Evolutionary conservation across 805 yeast genomes (phyloP), one percentile per base, ranked within the genome.

Genomic region (Saturnispora gosingensis): DNA sequence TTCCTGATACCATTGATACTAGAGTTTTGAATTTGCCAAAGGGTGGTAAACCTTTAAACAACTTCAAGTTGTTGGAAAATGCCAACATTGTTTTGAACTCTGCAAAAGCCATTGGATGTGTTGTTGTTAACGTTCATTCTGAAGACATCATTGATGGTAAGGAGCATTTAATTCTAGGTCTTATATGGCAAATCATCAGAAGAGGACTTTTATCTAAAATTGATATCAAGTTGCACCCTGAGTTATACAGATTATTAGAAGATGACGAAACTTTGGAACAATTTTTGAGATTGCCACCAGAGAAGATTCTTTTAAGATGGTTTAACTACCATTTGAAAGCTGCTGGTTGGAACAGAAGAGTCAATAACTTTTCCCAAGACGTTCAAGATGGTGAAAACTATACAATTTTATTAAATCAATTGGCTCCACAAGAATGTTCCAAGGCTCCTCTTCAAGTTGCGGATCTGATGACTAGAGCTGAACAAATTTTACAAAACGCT

Each of bases 91-190:
- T 93, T 38, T 88, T 93, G 70, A 93, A 93, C 69, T 93, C 99
- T 3, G 99, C 99, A 30, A 93, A 93, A 72, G 99, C 98, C 49
- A 93, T 93, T 70, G 99, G 99, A 20, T 91, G 97, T 76, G 86
- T 93, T 53, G 98, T 93, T 47, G 98, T 93, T 48, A 93, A 93
- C 65, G 98, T 93, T 48, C 98, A 91, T 61, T 86, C 97, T 15
- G 97, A 89, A 66, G 97, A 89, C 67, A 87, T 90, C 50, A 62
- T 88, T 56, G 97, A 89, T 62, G 97, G 97, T 60, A 90, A 86
- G 61, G 95, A 88, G 64, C 96, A 90, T 68, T 77, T 90, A 66
- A 85, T 90, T 53, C 71, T 91, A 57, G 98, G 98, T 51, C 75
- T 90, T 58, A 84, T 90, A 59, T 90, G 98, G 98, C 99, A 93